These are phyloP conservation scores for Mycosphaerelloides madeirae DNA, from an alignment of 2,329 filamentous ascomycete genomes.

Conservation along the genomic window DNA sequence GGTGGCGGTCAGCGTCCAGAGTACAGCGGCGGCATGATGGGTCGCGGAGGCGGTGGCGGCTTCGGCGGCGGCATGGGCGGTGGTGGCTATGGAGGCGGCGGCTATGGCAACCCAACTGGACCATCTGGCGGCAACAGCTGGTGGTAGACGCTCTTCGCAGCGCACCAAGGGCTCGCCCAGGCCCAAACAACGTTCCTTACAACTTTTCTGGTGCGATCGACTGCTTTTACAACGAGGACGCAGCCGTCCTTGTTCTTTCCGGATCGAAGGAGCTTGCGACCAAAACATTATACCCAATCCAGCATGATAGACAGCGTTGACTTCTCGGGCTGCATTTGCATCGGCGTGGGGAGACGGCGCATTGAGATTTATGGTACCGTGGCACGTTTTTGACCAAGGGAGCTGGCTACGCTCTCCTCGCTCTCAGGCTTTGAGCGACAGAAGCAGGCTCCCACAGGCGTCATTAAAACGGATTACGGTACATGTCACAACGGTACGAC, in stretches of 20 bases:
- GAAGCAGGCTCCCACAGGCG: slow-evolving; percentile 13
- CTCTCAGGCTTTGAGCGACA: slow-evolving; percentile 22
- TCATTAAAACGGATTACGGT: slow-evolving; percentile 16
- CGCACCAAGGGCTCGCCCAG: too few species aligned
- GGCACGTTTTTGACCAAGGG: slow-evolving; percentile 14
- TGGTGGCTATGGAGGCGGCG: slow-evolving; percentile 5
- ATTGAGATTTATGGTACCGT: slow-evolving; percentile 19
- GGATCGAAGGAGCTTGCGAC: slow-evolving; percentile 23
- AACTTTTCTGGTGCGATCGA: slow-evolving; percentile 16
- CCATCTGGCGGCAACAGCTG: slow-evolving; percentile 23
- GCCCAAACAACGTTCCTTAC: slow-evolving; percentile 1
- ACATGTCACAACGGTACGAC: slow-evolving; percentile 17
- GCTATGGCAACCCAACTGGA: slow-evolving; percentile 22
- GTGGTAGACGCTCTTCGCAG: slow-evolving; percentile 16
- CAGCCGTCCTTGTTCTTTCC: slow-evolving; percentile 11
- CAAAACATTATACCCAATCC: slow-evolving; percentile 23
- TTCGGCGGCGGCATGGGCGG: slow-evolving; percentile 34
- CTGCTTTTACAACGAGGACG: slow-evolving; percentile 13
- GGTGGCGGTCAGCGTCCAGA: slow-evolving; percentile 50
- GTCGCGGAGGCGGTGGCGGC: slow-evolving; percentile 51
- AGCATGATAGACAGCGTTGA: slow-evolving; percentile 27
- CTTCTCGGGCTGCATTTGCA: slow-evolving; percentile 24
- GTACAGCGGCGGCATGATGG: slow-evolving; percentile 57
- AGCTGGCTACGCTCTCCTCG: slow-evolving; percentile 9
- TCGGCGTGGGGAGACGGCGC: slow-evolving; percentile 22